Evolutionary conservation across 805 yeast species (phyloP).

Genomic region (Wickerhamomyces chaumierensis): DNA sequence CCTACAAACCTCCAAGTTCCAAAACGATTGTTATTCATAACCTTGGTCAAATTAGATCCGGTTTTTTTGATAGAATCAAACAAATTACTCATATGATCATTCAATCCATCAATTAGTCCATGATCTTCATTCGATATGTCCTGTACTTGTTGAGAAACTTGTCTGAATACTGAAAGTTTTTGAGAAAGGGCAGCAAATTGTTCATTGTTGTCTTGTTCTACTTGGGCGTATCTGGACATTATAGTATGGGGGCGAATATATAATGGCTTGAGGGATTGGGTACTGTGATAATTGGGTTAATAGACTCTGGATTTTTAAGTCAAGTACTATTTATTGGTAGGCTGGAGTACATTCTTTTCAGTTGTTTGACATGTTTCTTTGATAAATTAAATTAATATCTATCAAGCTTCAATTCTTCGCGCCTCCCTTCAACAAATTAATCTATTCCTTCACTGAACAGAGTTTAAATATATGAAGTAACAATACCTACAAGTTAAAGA

Average conservation of each 20-base stretch:
- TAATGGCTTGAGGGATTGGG: not conserved
- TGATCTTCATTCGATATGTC: constrained; percentile 47
- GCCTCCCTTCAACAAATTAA: too few relatives aligned
- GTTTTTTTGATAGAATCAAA: constrained; percentile 38
- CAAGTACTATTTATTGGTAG: too few relatives aligned
- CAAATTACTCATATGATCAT: constrained; percentile 40
- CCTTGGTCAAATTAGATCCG: constrained; percentile 39
- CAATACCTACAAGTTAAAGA: too few relatives aligned
- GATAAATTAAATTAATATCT: too few relatives aligned
- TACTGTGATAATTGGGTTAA: too few relatives aligned
- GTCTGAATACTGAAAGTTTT: constrained; percentile 52
- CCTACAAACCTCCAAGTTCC: constrained; percentile 45
- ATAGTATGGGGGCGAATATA: not conserved
- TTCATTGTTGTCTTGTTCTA: constrained; percentile 38
- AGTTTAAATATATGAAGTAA: too few relatives aligned
- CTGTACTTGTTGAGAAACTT: constrained; percentile 59
- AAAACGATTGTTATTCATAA: constrained; percentile 47
- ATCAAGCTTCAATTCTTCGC: too few relatives aligned
- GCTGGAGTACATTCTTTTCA: too few relatives aligned
- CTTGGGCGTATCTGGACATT: constrained; percentile 16
- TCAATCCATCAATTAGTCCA: constrained; percentile 28
- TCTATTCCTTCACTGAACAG: too few relatives aligned
- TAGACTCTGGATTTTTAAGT: too few relatives aligned
- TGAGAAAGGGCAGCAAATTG: constrained; percentile 53
- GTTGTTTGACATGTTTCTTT: too few relatives aligned